phyloP scores from a whole-genome alignment of 2,329 filamentous ascomycete species.

The Colletotrichum nymphaeae region DNA sequence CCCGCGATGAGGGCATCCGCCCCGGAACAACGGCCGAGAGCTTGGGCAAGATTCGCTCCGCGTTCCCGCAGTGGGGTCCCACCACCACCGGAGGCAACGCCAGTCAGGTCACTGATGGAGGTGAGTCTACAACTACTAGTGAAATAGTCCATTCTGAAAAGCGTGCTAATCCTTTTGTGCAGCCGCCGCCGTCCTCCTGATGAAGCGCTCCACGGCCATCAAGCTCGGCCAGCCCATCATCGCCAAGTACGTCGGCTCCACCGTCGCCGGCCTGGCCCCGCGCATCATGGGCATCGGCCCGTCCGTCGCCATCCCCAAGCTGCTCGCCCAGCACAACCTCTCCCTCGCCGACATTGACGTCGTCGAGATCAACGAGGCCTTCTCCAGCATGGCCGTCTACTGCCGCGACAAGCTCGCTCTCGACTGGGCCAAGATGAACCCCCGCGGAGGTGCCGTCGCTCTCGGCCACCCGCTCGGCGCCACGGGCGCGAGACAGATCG shows the following conservation, averaged over 20 bases:
- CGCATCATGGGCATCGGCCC: slow-evolving; percentile 97
- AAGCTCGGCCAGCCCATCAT: slow-evolving; percentile 91
- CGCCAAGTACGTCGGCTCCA: slow-evolving; percentile 94
- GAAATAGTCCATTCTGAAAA: background rate
- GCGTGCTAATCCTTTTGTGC: background rate
- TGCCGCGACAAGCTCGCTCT: slow-evolving; percentile 80
- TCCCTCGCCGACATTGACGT: slow-evolving; percentile 87
- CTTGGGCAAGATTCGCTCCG: slow-evolving; percentile 85
- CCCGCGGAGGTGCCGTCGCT: slow-evolving; percentile 84
- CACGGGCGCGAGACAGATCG: slow-evolving; percentile 84
- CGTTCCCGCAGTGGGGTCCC: slow-evolving; percentile 91
- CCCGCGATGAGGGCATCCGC: slow-evolving; percentile 89
- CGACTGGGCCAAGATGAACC: slow-evolving; percentile 82
- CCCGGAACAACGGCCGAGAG: slow-evolving; percentile 88
- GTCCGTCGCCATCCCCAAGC: slow-evolving; percentile 80
- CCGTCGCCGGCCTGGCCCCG: slow-evolving; percentile 88
- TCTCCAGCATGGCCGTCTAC: slow-evolving; percentile 98
- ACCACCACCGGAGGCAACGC: slow-evolving; percentile 93
- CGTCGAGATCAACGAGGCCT: slow-evolving; percentile 96
- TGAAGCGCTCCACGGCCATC: slow-evolving; percentile 92
- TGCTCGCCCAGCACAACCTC: slow-evolving; percentile 83
- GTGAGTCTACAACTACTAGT: slow-evolving; percentile 51
- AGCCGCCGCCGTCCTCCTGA: slow-evolving; percentile 88
- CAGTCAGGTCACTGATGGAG: slow-evolving; percentile 93
- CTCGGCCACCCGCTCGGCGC: slow-evolving; percentile 85